Conservation (phyloP, 2,329 filamentous ascomycete genomes). For the Pseudocercospora eumusae region DNA sequence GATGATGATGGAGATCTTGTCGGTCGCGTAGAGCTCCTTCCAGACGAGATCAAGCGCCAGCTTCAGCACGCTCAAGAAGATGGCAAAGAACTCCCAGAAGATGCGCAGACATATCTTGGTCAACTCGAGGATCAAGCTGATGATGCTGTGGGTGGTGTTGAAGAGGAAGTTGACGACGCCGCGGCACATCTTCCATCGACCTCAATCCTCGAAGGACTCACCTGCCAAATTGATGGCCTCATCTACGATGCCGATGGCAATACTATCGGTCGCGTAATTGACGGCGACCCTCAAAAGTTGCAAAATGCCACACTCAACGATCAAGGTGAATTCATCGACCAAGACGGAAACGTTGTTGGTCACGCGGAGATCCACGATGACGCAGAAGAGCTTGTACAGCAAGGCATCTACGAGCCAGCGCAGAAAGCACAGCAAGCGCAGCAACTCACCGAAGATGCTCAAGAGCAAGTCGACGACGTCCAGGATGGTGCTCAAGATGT, state of each 20-base stretch:
- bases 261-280: conserved; percentile 51
- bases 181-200: conserved; percentile 47
- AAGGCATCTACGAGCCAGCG: conserved; percentile 49
- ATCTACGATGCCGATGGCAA: conserved; percentile 56
- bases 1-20: conserved; percentile 58
- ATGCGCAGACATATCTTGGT: conserved; percentile 39
- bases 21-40: conserved; percentile 54
- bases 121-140: conserved; percentile 31
- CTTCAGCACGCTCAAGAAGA: conserved; percentile 43
- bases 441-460: conserved; percentile 45
- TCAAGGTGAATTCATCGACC: conserved; percentile 57
- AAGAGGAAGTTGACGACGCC: conserved; percentile 34
- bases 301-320: conserved; percentile 54
- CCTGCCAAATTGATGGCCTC: conserved; percentile 49
- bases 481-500: conserved; percentile 37
- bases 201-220: conserved; percentile 51
- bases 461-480: conserved; percentile 33
- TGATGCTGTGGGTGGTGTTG: conserved; percentile 37
- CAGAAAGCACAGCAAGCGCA: conserved; percentile 44
- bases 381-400: conserved; percentile 45
- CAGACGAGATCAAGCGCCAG: conserved; percentile 49
- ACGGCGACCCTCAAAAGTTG: conserved; percentile 52
- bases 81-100: conserved; percentile 41
- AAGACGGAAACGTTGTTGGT: conserved; percentile 56
- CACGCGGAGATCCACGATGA: conserved; percentile 54